A percentile compares a stretch with the other conserved stretches of the same genome.
phyloP scores from a whole-genome alignment of 345 rosid species.

The Salix udensis region DNA sequence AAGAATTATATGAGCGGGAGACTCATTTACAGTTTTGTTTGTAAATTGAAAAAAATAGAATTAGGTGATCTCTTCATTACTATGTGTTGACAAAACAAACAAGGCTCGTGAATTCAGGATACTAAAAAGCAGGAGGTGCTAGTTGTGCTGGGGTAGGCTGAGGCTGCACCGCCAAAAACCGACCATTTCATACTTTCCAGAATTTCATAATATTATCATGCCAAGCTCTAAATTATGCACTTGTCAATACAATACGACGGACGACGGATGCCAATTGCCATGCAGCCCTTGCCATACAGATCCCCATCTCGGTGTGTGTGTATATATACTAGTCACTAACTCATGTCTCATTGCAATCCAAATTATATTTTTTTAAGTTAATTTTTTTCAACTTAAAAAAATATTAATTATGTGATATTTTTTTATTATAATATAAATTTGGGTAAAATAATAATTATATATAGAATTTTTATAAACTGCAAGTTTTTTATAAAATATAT shows the following conservation, averaged over 20 bases:
- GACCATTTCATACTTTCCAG: slow-evolving; percentile 9
- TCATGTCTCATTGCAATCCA: no score
- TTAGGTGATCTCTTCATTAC: not conserved
- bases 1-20: no score
- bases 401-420: no score
- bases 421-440: no score
- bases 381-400: no score
- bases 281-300: no score
- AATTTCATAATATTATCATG: slow-evolving; percentile 8
- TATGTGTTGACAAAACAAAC: not conserved
- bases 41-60: not conserved
- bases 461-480: no score
- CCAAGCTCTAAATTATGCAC: not conserved
- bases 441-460: no score
- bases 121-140: not conserved
- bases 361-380: no score
- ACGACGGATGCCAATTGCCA: not conserved
- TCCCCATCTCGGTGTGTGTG: not conserved
- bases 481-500: no score
- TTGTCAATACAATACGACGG: not conserved
- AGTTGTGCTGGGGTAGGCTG: slow-evolving; percentile 8
- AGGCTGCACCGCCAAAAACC: slow-evolving; percentile 27
- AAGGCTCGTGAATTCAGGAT: not conserved
- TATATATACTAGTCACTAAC: no score
- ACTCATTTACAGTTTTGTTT: no score